Percentiles rank a stretch among this genome's conserved stretches.
Conservation (phyloP, 345 rosid genomes). For the Populus nigra region DNA sequence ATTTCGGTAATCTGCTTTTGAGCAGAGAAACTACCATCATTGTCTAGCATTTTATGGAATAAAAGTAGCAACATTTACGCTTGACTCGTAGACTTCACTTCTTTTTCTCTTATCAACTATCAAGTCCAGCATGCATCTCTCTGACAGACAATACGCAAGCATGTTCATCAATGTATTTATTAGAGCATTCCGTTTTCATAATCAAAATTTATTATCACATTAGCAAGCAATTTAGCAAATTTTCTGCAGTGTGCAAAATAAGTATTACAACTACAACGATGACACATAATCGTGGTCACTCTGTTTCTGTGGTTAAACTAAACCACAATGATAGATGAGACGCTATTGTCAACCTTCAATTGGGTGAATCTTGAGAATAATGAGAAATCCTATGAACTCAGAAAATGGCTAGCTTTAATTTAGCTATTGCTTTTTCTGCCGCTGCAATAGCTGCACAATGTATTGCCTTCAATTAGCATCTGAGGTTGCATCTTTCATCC, state of each 20-base stretch:
- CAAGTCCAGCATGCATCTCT: not conserved
- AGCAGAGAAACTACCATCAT: too few species aligned
- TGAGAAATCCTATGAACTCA: not conserved
- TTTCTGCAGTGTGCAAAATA: not conserved
- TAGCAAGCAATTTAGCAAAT: not conserved
- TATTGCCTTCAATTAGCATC: conserved; percentile 17
- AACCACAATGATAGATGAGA: not conserved
- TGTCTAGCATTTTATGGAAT: too few species aligned
- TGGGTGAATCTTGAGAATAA: not conserved
- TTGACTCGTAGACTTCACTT: not conserved
- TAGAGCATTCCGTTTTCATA: too few species aligned
- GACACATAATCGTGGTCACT: not conserved
- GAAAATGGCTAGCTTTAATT: not conserved
- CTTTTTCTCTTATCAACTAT: not conserved
- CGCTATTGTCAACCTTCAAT: not conserved
- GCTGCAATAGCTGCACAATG: not conserved
- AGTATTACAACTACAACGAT: not conserved
- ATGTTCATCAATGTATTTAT: not conserved
- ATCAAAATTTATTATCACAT: not conserved
- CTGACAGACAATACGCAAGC: not conserved
- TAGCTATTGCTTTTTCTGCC: not conserved
- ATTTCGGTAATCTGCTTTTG: too few species aligned
- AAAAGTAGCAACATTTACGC: too few species aligned
- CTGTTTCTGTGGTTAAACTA: conserved; percentile 1
- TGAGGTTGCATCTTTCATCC: conserved; percentile 28